phyloP scores from a whole-genome alignment of 1,284 basidiomycete species.

The Trametes hirsuta region DNA sequence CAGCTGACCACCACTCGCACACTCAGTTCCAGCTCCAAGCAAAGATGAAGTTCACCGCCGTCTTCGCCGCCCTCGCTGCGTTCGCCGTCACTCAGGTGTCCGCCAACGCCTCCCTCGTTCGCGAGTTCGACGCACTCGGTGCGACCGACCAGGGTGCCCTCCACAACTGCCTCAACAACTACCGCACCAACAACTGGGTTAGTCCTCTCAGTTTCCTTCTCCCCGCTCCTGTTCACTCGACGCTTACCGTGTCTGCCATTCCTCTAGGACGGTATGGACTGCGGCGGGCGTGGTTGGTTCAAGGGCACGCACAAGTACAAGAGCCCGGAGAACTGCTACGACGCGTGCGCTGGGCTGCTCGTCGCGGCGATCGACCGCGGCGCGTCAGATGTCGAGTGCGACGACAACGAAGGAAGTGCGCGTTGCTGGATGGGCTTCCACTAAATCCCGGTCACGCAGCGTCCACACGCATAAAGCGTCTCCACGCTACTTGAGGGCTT shows the following conservation, averaged over 20 bases:
- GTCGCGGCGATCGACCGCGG: slow-evolving; percentile 1
- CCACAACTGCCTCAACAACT: slow-evolving; percentile 5
- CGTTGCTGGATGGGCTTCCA: slow-evolving; percentile 12
- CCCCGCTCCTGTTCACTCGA: too few relatives aligned
- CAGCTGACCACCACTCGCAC: background rate
- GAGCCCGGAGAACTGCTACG: slow-evolving; percentile 7
- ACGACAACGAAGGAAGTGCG: slow-evolving; percentile 5
- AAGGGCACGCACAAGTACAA: slow-evolving; percentile 7
- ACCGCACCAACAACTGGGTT: slow-evolving; percentile 12
- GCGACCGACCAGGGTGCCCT: slow-evolving; percentile 4
- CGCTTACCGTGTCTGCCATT: too few relatives aligned
- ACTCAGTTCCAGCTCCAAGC: background rate
- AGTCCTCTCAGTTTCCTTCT: too few relatives aligned
- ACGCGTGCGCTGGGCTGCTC: slow-evolving; percentile 7
- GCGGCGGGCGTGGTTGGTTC: slow-evolving; percentile 13
- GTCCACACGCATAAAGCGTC: too few relatives aligned
- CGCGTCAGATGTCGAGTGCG: slow-evolving; percentile 12
- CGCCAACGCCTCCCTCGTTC: slow-evolving; percentile 3
- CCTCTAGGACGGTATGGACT: background rate
- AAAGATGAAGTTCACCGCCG: slow-evolving; percentile 6
- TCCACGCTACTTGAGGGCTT: too few relatives aligned
- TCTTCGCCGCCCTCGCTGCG: slow-evolving; percentile 1
- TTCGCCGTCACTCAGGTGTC: slow-evolving; percentile 2
- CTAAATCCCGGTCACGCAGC: slow-evolving; percentile 13
- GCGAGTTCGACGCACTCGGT: background rate